Base-by-base conservation (phyloP, 1,139 yeast species). In the Geotrichum carabidarum region DNA sequence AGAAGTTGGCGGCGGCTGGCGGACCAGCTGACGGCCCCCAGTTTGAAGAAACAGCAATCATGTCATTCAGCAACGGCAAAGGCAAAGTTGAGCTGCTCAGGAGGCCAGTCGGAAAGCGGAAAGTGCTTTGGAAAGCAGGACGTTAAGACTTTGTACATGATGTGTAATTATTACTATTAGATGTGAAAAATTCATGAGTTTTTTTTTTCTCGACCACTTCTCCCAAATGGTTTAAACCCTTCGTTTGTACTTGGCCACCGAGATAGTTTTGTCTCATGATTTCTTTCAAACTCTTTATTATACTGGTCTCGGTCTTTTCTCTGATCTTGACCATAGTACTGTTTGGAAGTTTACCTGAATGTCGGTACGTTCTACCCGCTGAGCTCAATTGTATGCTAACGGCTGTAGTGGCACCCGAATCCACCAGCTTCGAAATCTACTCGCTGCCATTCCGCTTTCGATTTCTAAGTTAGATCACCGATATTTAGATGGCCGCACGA, bases 291-390 rank as follows among this genome's bases (percentile, higher is more conserved):
- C 17, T 27, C 12, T 51, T 51, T 18, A 27, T 54, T 7, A 34
- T 34, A 30, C 53, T 63, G 30, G 56, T 65, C 12, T 53, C 62
- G 14, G 53, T 60, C 5, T 59, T 67, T 30, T 61, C 68, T 12
- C 42, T 64, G 17, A 35, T 63, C 17, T 55, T 69, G 17, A 55
- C 67, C 30, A 60, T 70, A n/a, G 61, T 76, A 14, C 66, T 81
- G 40, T 80, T 81, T 63, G 85, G 85, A 0, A 79, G 80, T 59
- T 72, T 78, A 34, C 86, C 85, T 0, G 71, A 74, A 32, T 74
- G 76, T 48, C 68, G 79, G 61, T 61, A 51, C 17, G 62, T 58
- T 4, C 53, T 38, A 18, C 32, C 15, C 8, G 15, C 17, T 32
- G 48, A 60, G 57, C 61, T 71, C 50, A 69, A 78, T 0, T 58